Base-by-base conservation (phyloP, 2,329 filamentous ascomycete species). In the Cordyceps pruinosa region DNA sequence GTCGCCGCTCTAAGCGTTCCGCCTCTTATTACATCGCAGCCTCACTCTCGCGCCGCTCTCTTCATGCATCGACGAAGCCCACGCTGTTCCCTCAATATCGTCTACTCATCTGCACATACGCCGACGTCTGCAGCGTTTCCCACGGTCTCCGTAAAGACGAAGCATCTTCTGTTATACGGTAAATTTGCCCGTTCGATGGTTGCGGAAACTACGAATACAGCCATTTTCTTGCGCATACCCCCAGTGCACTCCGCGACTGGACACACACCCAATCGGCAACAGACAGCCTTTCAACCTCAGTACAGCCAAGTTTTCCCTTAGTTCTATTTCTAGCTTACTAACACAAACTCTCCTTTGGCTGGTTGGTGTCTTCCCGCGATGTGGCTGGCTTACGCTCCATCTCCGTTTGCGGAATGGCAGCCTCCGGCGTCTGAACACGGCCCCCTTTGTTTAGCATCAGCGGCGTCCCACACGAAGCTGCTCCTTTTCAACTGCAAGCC, bases 341-440 rank as follows among this genome's bases (percentile, higher is more conserved):
- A 44, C 37, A n/a, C 26, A 53, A 44, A 34, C 26, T 34, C 19
- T 44, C 26, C 39, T 19, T 34, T 12, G n/a, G 13, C 50, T 26
- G 13, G n/a, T 15, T n/a, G 32, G 28, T 42, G 21, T 37, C 12
- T 21, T n/a, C 30, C 32, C n/a, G 26, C 37, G 35, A 15, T 32
- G 26, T 52, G 37, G 35, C 25, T 42, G n/a, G 35, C 12, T 17
- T 19, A 15, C 5, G 23, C 25, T 30, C 5, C 53, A 21, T 37
- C 53, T 32, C 53, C 53, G 53, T 56, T 56, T 56, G 53, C 53
- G 53, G 53, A 41, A 30, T 35, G 25, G 26, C 23, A n/a, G 23
- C 45, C n/a, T 39, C 34, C 42, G 26, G 53, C 47, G 53, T 45
- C 53, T 56, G 53, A 49, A 56, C 49, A 35, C 45, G 44, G 53